Evolutionary conservation across 2,329 filamentous ascomycete genomes (phyloP).

Genomic region (Aspergillus pseudonomiae): DNA sequence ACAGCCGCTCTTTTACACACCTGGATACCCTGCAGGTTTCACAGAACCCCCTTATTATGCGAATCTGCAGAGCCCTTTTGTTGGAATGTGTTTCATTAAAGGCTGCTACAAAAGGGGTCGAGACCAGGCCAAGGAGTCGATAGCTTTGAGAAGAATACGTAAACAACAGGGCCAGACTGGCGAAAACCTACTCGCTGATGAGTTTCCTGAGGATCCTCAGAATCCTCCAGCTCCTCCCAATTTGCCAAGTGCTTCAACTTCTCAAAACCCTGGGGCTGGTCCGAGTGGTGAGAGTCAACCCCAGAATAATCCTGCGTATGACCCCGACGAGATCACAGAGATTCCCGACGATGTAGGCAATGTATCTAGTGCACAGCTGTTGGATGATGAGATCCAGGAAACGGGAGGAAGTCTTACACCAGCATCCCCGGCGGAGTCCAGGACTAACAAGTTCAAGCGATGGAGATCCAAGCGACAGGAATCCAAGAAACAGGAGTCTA

Average conservation of each 20-base stretch:
- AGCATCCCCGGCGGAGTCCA: too few species aligned
- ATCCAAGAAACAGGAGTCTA: too few species aligned
- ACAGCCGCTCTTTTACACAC: not conserved
- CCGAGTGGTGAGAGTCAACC: not conserved
- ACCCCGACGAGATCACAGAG: not conserved
- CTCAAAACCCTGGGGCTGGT: not conserved
- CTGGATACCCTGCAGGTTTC: not conserved
- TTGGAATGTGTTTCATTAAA: slow-evolving; percentile 25
- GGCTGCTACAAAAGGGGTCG: not conserved
- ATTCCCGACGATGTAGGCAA: not conserved
- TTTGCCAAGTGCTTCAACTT: not conserved
- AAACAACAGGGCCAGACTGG: too few species aligned
- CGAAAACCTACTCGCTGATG: too few species aligned
- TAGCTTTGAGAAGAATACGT: too few species aligned
- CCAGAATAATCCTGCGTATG: not conserved
- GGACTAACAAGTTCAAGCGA: too few species aligned
- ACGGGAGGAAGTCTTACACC: too few species aligned
- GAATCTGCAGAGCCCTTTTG: slow-evolving; percentile 22
- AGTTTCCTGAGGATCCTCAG: too few species aligned
- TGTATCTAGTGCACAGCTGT: too few species aligned
- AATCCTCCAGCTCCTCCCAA: not conserved
- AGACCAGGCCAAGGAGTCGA: too few species aligned
- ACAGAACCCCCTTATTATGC: slow-evolving; percentile 23
- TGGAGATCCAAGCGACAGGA: too few species aligned
- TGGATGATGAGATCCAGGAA: too few species aligned